Evolutionary conservation across 2,329 filamentous ascomycete species (phyloP), one percentile per base, ranked within the genome.

Genomic region (Clarireedia homoeocarpa): DNA sequence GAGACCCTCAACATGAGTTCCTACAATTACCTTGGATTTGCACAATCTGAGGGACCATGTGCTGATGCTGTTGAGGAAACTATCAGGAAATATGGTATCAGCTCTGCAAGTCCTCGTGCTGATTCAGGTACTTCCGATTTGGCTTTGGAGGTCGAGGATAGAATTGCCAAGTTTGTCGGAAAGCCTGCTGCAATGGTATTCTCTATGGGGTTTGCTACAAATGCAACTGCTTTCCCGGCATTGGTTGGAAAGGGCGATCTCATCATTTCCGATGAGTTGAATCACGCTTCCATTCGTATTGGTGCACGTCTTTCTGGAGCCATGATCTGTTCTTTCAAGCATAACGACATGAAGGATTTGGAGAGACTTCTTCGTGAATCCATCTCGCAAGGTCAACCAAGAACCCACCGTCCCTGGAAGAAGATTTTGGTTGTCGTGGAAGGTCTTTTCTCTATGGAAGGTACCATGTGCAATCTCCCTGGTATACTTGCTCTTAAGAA

Each of bases 1-100:
- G 90, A 99, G 73, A 97, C 94, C 0, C 77, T 99, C 66, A 99
- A 99, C 74, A 88, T 99, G 86, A 96, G 92, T 76, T 99, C 94
- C 1, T 99, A 99, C 80, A 99, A 99, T 74, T 99, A 99, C 70
- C 88, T 99, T 24, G 94, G 94, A 45, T 99, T 99, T 67, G 94
- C 94, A 51, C 94, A 99, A 72, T 96, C 94, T 0, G 91, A 97
- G 63, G 94, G 94, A 10, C 92, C 94, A 42, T 99, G 94, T 69
- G 94, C 94, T 48, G 92, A 97, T 71, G 86, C 89, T 14, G 89
- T 92, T 4, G 94, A 99, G 74, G 86, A 91, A 48, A 83, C 82
- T 48, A 84, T 96, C 62, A 85, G 83, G 72, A 91, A 87, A 68
- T 94, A 95, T 67, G 91, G 92, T 44, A 83, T 97, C 61, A 88